Evolutionary conservation across 2,329 filamentous ascomycete species (phyloP).

Genomic region (Teratosphaeria zuluensis): DNA sequence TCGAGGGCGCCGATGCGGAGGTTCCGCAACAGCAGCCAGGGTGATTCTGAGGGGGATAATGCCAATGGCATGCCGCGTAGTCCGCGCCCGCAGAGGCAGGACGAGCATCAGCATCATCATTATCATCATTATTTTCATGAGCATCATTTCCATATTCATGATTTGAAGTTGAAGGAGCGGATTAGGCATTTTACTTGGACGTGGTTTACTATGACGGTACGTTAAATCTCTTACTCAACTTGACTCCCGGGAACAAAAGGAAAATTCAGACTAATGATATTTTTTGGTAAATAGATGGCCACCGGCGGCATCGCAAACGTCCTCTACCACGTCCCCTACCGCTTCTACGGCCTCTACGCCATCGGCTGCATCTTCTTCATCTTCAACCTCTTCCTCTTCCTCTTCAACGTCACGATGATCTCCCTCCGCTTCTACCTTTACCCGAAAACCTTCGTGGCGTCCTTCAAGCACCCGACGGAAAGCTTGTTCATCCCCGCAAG

Average conservation of each 20-base stretch:
- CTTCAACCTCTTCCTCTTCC: constrained; percentile 49
- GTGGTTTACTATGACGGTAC: constrained; percentile 47
- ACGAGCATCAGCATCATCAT: background rate
- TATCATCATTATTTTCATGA: background rate
- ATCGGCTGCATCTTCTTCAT: constrained; percentile 42
- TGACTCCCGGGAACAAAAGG: too few species aligned
- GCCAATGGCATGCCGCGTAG: background rate
- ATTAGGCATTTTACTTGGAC: constrained; percentile 63
- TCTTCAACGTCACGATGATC: constrained; percentile 60
- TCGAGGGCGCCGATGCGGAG: background rate
- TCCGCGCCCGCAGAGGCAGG: background rate
- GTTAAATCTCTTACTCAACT: background rate
- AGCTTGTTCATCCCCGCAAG: constrained; percentile 66
- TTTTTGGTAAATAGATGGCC: too few species aligned
- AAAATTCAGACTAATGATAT: background rate
- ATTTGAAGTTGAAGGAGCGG: constrained; percentile 43
- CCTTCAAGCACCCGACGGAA: constrained; percentile 68
- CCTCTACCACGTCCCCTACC: constrained; percentile 35
- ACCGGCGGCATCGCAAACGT: constrained; percentile 45
- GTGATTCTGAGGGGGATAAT: background rate
- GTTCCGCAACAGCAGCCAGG: background rate
- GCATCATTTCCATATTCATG: constrained; percentile 12
- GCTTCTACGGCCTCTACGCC: constrained; percentile 35
- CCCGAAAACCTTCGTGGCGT: constrained; percentile 60
- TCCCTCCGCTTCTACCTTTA: constrained; percentile 58